Evolutionary conservation across 75 land plant species (phyloP).

Genomic region (Pseudotsuga menziesii): DNA sequence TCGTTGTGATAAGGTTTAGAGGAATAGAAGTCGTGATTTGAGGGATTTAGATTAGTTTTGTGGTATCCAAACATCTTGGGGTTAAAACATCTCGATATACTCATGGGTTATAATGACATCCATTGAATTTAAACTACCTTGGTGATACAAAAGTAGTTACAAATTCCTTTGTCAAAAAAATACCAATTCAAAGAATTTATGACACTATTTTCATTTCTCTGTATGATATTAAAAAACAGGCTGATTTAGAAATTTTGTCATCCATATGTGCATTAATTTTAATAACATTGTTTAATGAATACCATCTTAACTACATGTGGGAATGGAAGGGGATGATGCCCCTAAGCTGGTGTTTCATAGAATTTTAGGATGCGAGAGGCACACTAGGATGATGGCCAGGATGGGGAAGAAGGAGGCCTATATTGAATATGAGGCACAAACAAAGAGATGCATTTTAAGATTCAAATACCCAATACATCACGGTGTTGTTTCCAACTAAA

Average conservation of each 20-base stretch:
- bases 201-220: background rate
- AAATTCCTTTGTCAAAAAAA: too few species aligned
- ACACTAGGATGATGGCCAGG: slow-evolving; percentile 54
- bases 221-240: background rate
- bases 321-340: slow-evolving; percentile 59
- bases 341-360: slow-evolving; percentile 48
- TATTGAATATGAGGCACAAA: slow-evolving; percentile 44
- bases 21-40: too few species aligned
- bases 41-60: too few species aligned
- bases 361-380: slow-evolving; percentile 40
- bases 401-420: slow-evolving; percentile 52
- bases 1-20: too few species aligned
- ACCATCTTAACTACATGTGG: slow-evolving; percentile 23
- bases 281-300: background rate
- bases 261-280: too few species aligned
- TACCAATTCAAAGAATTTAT: too few species aligned
- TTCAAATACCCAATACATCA: slow-evolving; percentile 37
- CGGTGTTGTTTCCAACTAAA: slow-evolving; percentile 39
- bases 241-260: background rate
- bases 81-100: too few species aligned
- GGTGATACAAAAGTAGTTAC: too few species aligned
- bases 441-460: slow-evolving; percentile 38
- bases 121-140: too few species aligned
- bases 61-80: too few species aligned
- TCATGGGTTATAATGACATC: too few species aligned